A percentile compares a stretch with the other conserved stretches of the same genome.
These are phyloP conservation scores for Candida parachauliodes DNA, from an alignment of 805 yeast genomes.

Conservation along the genomic window DNA sequence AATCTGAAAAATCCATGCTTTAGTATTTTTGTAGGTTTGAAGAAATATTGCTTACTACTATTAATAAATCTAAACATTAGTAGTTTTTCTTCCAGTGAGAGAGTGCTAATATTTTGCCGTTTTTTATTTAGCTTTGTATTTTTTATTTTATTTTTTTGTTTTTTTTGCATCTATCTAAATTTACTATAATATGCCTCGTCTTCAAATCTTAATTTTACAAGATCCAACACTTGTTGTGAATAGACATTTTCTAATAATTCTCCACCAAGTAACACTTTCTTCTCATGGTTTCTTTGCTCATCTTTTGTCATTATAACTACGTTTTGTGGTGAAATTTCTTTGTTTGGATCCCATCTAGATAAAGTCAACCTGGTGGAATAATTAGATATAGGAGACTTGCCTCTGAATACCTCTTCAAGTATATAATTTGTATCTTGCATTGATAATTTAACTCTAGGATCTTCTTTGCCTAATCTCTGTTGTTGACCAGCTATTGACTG, in stretches of 20 bases:
- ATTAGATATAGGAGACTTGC: slow-evolving; percentile 84
- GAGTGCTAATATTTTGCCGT: too few species aligned
- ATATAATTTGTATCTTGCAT: slow-evolving; percentile 74
- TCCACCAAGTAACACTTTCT: slow-evolving; percentile 66
- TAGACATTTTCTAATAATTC: slow-evolving; percentile 63
- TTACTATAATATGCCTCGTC: slow-evolving; percentile 74
- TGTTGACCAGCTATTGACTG: slow-evolving; percentile 87
- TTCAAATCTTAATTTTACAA: slow-evolving; percentile 59
- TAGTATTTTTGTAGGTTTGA: not conserved
- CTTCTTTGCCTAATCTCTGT: slow-evolving; percentile 66
- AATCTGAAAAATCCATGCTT: slow-evolving; percentile 10
- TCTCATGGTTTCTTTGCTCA: slow-evolving; percentile 80
- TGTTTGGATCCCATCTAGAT: slow-evolving; percentile 76
- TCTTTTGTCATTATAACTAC: slow-evolving; percentile 85
- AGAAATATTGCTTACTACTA: not conserved
- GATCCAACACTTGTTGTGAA: slow-evolving; percentile 49
- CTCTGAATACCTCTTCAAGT: slow-evolving; percentile 88
- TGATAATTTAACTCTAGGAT: slow-evolving; percentile 73
- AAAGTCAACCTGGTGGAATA: slow-evolving; percentile 76
- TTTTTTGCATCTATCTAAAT: slow-evolving; percentile 29
- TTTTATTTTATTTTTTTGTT: too few species aligned
- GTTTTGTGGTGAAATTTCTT: slow-evolving; percentile 68
- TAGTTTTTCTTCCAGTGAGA: too few species aligned
- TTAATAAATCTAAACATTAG: not conserved
- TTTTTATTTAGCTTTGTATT: not conserved